phyloP scores from a whole-genome alignment of 129 eudicot genomes.

The Tanacetum coccineum region DNA sequence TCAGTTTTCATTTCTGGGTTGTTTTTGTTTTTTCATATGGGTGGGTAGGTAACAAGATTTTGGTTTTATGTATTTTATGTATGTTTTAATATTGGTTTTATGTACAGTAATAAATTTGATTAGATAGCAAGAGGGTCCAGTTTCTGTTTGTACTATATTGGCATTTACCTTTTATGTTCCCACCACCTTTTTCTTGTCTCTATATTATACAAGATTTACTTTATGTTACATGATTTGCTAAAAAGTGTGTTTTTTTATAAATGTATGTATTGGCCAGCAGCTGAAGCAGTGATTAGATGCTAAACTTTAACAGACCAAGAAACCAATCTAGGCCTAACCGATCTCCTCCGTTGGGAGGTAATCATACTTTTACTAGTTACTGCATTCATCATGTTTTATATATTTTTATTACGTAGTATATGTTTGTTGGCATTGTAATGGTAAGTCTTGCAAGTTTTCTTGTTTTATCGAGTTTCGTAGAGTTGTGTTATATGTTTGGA shows the following conservation, averaged over 20 bases:
- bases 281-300: constrained; percentile 41
- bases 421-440: too few relatives aligned
- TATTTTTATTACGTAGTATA: background rate
- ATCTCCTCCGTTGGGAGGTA: constrained; percentile 63
- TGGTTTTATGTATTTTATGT: background rate
- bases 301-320: constrained; percentile 53
- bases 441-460: background rate
- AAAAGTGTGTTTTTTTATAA: background rate
- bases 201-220: background rate
- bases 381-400: background rate
- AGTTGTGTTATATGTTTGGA: background rate
- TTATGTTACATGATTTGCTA: background rate
- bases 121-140: constrained; percentile 25
- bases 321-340: constrained; percentile 51
- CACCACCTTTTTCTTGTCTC: constrained; percentile 3
- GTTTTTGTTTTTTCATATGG: constrained; percentile 5
- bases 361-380: background rate
- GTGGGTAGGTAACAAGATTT: background rate
- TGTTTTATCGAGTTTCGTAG: background rate
- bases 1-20: background rate
- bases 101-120: background rate
- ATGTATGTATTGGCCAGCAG: constrained; percentile 15
- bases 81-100: background rate
- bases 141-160: constrained; percentile 8
- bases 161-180: constrained; percentile 13